Base-by-base conservation (phyloP, 768 basidiomycete species). In the Nevesoporus exiguus region DNA sequence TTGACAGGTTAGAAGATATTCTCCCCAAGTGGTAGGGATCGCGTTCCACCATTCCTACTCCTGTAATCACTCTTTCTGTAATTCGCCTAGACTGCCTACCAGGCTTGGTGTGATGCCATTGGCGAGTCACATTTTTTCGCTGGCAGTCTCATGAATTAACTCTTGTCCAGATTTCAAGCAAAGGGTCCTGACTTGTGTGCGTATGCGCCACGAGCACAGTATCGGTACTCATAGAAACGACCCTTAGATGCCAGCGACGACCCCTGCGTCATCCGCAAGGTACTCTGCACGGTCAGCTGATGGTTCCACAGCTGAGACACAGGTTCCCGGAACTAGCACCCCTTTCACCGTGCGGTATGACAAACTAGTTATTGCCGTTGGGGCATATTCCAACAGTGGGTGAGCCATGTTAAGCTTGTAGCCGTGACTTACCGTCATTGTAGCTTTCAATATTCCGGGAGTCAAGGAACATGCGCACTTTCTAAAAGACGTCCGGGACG, bases 401-500 rank as follows among this genome's bases (percentile, higher is more conserved):
- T 60, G 3, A 34, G 5, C 30, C 31, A 29, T 27, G 48, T 54
- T 61, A 49, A 45, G 31, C 60, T 30, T 34, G 34, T 30, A 11
- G 11, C 39, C 49, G 9, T 40, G 21, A 31, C 45, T 60, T 31
- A 57, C 3, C n/a, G 17, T 47, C 29, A 29, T 47, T 37, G 10
- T 58, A 86, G 85, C 86, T 3, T 88, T 88, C 71, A 72, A 80
- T 55, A 76, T 86, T 40, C 86, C 86, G 2, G 88, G 88, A 1
- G 86, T 91, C 40, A 89, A 93, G 67, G 83, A 92, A 60, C 77
- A 90, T 59, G 88, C 86, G 0, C 81, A 87, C 64, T 93, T 95
- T 67, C 70, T 93, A 19, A 93, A 93, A 68, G 84, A 91, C 55
- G 82, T 91, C 49, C 78, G 80, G 47, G 88, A 91, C 62, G 88